Conservation (phyloP, 192 early-diverging fungal species). For the Physocladia obscura region DNA sequence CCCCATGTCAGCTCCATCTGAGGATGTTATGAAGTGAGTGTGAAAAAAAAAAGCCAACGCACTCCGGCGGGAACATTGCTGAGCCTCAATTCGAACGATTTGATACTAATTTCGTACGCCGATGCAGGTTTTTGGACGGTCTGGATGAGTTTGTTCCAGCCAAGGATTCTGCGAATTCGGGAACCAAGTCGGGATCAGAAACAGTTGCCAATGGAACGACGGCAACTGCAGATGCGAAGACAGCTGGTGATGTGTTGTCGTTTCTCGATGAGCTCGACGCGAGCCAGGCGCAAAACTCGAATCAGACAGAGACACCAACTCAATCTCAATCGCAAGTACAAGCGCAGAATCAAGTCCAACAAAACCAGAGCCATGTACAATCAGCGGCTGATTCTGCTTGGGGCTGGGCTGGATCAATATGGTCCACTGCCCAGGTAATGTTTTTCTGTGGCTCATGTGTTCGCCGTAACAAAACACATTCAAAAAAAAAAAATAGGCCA, state of each 20-base stretch:
- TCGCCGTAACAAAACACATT: neutral
- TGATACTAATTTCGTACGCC: neutral
- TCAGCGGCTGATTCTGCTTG: neutral
- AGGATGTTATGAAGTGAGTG: constrained; percentile 26
- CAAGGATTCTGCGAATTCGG: neutral
- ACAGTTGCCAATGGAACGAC: neutral
- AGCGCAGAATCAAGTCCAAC: no score
- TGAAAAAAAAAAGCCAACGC: neutral
- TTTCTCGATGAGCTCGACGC: constrained; percentile 43
- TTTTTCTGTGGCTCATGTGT: neutral
- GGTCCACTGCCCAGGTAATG: constrained; percentile 16
- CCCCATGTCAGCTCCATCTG: no score
- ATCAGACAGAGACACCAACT: no score
- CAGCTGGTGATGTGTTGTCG: constrained; percentile 35
- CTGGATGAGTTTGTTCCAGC: constrained; percentile 7
- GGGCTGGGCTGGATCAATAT: constrained; percentile 25
- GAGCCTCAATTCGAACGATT: neutral
- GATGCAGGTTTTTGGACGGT: constrained; percentile 23
- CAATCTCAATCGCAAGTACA: no score
- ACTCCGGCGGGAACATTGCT: neutral
- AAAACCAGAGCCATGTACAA: neutral
- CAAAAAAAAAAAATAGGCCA: neutral
- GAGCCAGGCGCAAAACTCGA: neutral
- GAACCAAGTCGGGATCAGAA: neutral
- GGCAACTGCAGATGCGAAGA: neutral